A percentile compares a stretch with the other conserved stretches of the same genome.
Conservation (phyloP, 177 flowering plant genomes). For the Vitis hybrid region DNA sequence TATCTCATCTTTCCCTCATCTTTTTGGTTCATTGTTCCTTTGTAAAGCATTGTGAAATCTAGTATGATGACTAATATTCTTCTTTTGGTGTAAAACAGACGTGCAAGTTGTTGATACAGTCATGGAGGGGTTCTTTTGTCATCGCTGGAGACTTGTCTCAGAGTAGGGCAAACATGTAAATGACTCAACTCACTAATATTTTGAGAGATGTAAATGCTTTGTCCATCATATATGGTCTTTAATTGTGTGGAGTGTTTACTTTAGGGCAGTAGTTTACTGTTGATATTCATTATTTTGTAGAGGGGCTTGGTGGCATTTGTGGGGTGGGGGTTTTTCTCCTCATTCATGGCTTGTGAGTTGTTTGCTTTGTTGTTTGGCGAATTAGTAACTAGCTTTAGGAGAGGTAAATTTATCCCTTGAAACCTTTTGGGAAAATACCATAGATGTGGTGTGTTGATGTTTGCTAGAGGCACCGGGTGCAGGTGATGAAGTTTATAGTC, state of each 20-base stretch:
- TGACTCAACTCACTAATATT: background rate
- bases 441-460: too few species aligned
- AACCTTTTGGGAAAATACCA: too few species aligned
- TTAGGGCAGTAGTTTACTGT: background rate
- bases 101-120: background rate
- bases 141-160: background rate
- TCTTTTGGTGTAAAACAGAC: background rate
- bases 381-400: background rate
- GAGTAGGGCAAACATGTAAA: background rate
- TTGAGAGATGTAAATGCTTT: slow-evolving; percentile 12
- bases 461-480: background rate
- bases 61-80: background rate
- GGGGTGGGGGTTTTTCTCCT: background rate
- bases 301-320: background rate
- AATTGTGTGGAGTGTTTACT: slow-evolving; percentile 1
- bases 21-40: background rate
- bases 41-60: background rate
- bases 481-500: background rate
- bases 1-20: background rate
- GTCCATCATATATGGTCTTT: background rate
- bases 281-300: background rate
- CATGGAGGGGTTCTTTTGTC: background rate
- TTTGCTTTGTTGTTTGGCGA: background rate
- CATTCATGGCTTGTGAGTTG: background rate
- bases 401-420: background rate